Percentiles rank a stretch among this genome's conserved stretches.
These are phyloP conservation scores for Chiua virens DNA, from an alignment of 768 basidiomycete species.

Conservation along the genomic window DNA sequence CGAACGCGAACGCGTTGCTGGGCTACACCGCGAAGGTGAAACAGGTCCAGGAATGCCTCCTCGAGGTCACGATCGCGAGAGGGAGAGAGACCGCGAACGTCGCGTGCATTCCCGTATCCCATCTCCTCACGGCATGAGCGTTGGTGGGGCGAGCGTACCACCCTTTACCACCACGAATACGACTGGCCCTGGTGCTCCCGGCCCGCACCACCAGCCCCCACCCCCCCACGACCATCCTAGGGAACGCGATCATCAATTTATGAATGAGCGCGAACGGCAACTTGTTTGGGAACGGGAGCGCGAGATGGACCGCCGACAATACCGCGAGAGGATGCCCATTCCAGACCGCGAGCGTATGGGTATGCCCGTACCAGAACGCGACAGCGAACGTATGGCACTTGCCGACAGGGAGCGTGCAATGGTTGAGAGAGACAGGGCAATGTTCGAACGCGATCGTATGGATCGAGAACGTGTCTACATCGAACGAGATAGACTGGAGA, in stretches of 20 bases:
- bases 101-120: conserved; percentile 26
- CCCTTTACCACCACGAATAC: conserved; percentile 2
- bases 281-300: conserved; percentile 29
- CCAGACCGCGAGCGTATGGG: conserved; percentile 23
- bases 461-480: conserved; percentile 23
- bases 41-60: conserved; percentile 24
- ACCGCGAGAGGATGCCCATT: conserved; percentile 25
- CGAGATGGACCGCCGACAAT: conserved; percentile 27
- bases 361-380: conserved; percentile 22
- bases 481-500: conserved; percentile 24
- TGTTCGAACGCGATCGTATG: conserved; percentile 26
- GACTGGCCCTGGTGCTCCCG: conserved; percentile 21
- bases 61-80: conserved; percentile 27
- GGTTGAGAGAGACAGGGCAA: conserved; percentile 21
- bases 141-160: conserved; percentile 8
- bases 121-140: conserved; percentile 22
- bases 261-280: conserved; percentile 25
- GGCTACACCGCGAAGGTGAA: conserved; percentile 24
- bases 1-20: conserved; percentile 25
- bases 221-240: conserved; percentile 24
- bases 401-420: conserved; percentile 25
- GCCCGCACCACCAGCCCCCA: conserved; percentile 15
- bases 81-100: conserved; percentile 32
- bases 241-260: conserved; percentile 23
- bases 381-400: conserved; percentile 16